Evolutionary conservation across 2,329 filamentous ascomycete species (phyloP), one percentile per base, ranked within the genome.

Genomic region (Lachnellula subtilissima): DNA sequence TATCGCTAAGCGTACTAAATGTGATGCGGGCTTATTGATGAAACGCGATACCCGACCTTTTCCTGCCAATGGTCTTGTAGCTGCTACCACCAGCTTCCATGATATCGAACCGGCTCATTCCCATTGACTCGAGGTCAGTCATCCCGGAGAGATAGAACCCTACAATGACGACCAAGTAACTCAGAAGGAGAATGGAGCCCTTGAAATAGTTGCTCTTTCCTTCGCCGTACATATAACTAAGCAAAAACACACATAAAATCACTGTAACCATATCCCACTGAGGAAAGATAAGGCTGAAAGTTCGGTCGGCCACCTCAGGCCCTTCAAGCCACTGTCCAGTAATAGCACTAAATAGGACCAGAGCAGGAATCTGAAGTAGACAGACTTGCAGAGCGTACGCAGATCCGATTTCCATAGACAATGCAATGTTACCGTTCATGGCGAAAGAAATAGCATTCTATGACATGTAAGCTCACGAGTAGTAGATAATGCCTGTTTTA

Each of bases 161-260:
- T 46, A 90, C 83, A 28, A 97, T 78, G 49, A 99, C 91, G 28
- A 97, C 94, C 23, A 97, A 74, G 71, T 99, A 99, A 36, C 90
- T 94, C 50, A 99, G 77, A 61, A 97, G 85, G 52, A 99, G 79
- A 65, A 97, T 97, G 62, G 90, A 96, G 51, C 94, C 94, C 77
- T 99, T 99, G 84, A 99, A 99, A 74, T 99, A 99, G 74, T 99
- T 99, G 78, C 92, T 97, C 83, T 99, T 99, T 42, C 94, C 94
- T 75, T 99, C 94, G 51, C 93, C 90, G 66, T 97, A 96, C 78
- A 99, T 93, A 77, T 97, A 96, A 67, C 91, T 96, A 63, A 99
- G 84, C 55, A 99, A 76, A 76, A 99, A 96, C 17, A 99, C 91
- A 67, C 93, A 97, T 15, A 99, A 76, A 57, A 97, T 96, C 15